Conservation (phyloP, 1,284 basidiomycete genomes). For the Meira nashicola region DNA sequence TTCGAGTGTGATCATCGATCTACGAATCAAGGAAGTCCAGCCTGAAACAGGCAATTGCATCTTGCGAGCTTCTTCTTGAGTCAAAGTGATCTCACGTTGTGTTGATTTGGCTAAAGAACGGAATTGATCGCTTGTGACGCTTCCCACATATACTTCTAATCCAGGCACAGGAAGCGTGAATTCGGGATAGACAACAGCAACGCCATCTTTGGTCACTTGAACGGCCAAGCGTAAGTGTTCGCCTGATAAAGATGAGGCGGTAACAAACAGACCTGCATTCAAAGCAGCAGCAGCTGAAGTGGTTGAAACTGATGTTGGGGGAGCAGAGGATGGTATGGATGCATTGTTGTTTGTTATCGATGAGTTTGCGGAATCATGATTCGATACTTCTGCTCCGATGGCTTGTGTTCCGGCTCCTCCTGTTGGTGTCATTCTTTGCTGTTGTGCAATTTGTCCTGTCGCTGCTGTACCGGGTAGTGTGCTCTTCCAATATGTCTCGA, state of each 20-base stretch:
- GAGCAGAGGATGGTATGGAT: not conserved
- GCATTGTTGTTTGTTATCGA: not conserved
- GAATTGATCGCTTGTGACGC: conserved; percentile 78
- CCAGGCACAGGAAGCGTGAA: conserved; percentile 67
- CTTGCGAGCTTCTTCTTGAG: conserved; percentile 1
- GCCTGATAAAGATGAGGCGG: conserved; percentile 79
- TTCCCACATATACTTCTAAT: conserved; percentile 74
- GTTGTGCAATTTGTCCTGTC: conserved; percentile 17
- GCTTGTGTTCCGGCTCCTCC: conserved; percentile 3
- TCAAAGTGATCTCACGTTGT: conserved; percentile 22
- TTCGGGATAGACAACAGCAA: conserved; percentile 74
- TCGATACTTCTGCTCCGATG: conserved; percentile 1
- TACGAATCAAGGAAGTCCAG: conserved; percentile 33
- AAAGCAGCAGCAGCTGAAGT: conserved; percentile 16
- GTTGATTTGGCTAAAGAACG: conserved; percentile 60
- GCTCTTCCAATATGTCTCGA: conserved; percentile 53
- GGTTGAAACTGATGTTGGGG: conserved; percentile 4
- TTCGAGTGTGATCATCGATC: conserved; percentile 33
- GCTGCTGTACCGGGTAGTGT: conserved; percentile 33
- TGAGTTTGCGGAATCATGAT: conserved; percentile 7
- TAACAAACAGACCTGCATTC: conserved; percentile 58
- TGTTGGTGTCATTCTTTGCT: conserved; percentile 36
- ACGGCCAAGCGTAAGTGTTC: conserved; percentile 79
- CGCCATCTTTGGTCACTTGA: conserved; percentile 84
- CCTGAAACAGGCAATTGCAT: conserved; percentile 22